Conservation (phyloP, 129 eudicot species). For the Ambrosia artemisiifolia region DNA sequence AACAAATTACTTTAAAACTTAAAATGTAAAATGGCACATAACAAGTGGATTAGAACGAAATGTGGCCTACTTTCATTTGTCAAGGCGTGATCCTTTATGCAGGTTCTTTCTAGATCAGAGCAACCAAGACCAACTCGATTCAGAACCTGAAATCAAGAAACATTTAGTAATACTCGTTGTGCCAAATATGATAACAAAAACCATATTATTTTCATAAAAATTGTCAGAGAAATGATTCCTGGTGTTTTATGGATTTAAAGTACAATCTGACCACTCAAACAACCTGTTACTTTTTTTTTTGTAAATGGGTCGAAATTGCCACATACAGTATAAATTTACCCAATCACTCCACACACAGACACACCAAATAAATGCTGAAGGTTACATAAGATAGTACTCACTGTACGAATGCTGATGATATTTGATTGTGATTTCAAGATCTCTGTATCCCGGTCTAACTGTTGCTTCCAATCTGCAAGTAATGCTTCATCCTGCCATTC, state of each 20-base stretch:
- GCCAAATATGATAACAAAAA: neutral
- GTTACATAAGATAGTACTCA: conserved; percentile 27
- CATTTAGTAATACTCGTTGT: neutral
- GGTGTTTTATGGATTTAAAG: neutral
- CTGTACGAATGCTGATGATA: conserved; percentile 56
- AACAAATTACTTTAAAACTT: too few relatives aligned
- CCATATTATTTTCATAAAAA: too few relatives aligned
- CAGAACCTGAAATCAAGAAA: conserved; percentile 52
- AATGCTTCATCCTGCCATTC: conserved; percentile 60
- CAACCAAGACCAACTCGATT: conserved; percentile 55
- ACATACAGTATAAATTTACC: too few relatives aligned
- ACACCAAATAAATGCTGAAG: neutral
- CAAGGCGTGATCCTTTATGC: conserved; percentile 74
- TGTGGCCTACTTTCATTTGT: conserved; percentile 64
- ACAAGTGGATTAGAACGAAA: neutral
- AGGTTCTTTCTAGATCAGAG: conserved; percentile 48
- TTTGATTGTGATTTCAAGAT: conserved; percentile 74
- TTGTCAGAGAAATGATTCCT: too few relatives aligned
- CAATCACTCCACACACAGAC: too few relatives aligned
- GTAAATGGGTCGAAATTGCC: too few relatives aligned
- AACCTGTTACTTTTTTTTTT: too few relatives aligned
- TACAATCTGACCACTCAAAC: too few relatives aligned
- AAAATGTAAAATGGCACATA: neutral
- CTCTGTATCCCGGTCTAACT: conserved; percentile 73
- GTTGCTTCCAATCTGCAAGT: conserved; percentile 77